Evolutionary conservation across 2,329 filamentous ascomycete genomes (phyloP).

Genomic region (Orbilia brochopaga): DNA sequence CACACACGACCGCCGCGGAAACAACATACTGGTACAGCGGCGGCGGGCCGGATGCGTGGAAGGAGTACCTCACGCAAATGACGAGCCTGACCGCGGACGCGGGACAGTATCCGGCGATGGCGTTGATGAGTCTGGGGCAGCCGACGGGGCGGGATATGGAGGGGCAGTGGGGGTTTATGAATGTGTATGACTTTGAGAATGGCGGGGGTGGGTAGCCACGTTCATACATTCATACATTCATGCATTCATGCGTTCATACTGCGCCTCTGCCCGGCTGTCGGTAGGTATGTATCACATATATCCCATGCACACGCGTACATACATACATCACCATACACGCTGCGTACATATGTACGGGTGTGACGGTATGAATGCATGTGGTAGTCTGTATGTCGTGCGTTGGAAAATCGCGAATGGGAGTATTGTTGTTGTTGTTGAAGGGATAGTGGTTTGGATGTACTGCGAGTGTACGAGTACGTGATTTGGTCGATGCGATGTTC

Average conservation of each 20-base stretch:
- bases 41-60: constrained; percentile 36
- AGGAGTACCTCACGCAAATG: constrained; percentile 47
- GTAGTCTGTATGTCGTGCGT: too few species aligned
- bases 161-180: constrained; percentile 43
- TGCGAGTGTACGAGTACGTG: too few species aligned
- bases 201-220: constrained; percentile 5
- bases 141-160: constrained; percentile 36
- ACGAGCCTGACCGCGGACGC: constrained; percentile 39
- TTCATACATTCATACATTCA: background rate
- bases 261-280: too few species aligned
- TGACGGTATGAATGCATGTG: too few species aligned
- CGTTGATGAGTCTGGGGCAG: constrained; percentile 46
- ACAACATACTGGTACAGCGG: constrained; percentile 32
- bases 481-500: too few species aligned
- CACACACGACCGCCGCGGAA: constrained; percentile 27
- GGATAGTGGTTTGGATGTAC: too few species aligned
- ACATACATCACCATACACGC: constrained; percentile 5
- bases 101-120: constrained; percentile 39
- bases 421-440: too few species aligned
- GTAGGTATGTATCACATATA: background rate
- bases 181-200: constrained; percentile 37
- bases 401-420: too few species aligned
- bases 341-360: too few species aligned
- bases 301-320: constrained; percentile 3
- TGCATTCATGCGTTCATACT: too few species aligned